Evolutionary conservation across 148 eudicot genomes (phyloP).

Genomic region (Rhododendron griersonianum): DNA sequence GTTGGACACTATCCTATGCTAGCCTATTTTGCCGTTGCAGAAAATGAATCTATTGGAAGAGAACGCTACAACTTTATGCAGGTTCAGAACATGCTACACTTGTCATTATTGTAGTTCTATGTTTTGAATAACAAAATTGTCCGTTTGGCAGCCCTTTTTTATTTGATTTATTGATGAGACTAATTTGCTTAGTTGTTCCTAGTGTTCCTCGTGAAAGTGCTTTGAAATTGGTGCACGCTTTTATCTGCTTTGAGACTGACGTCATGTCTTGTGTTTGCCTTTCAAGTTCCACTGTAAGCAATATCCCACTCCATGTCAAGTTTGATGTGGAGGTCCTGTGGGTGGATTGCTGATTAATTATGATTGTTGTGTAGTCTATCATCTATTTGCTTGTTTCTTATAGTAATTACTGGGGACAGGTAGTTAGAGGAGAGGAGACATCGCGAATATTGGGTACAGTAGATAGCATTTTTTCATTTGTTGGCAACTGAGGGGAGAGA

Average conservation of each 20-base stretch:
- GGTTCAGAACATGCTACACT: constrained; percentile 30
- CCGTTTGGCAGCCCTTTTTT: neutral
- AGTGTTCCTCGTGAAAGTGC: neutral
- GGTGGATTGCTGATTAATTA: neutral
- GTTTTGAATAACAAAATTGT: neutral
- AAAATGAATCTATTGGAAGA: constrained; percentile 91
- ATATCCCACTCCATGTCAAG: neutral
- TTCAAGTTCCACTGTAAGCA: neutral
- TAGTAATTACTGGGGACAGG: no score
- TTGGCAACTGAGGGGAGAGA: no score
- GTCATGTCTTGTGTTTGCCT: neutral
- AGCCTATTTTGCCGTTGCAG: constrained; percentile 90
- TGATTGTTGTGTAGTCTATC: neutral
- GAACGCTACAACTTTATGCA: constrained; percentile 97
- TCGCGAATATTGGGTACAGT: neutral
- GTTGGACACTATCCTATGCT: constrained; percentile 89
- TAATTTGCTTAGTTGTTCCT: neutral
- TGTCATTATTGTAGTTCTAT: neutral
- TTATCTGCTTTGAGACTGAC: neutral
- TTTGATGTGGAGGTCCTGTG: neutral
- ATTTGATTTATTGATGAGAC: neutral
- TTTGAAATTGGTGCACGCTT: neutral
- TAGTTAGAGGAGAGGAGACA: neutral
- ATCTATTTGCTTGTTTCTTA: neutral
- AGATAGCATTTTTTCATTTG: neutral